Base-by-base conservation (phyloP, 306 rosid genomes). In the Prunus kanzakura region DNA sequence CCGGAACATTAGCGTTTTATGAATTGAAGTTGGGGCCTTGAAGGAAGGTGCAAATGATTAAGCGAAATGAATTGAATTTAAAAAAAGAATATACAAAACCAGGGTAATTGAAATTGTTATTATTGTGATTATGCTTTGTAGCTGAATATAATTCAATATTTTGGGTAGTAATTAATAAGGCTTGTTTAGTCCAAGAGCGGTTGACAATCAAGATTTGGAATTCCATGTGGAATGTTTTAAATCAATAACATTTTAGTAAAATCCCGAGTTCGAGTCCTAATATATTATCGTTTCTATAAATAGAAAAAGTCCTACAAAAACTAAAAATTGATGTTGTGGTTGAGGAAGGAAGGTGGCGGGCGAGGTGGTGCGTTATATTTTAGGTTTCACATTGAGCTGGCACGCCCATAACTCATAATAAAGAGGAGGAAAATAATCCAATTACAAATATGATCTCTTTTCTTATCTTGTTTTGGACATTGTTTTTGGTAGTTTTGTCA, bases 381-480 rank as follows among this genome's bases (percentile, higher is more conserved):
- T 2, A 41, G 29, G 30, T 67, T 45, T 27, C 6, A 15, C 11
- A 79, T 62, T 67, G 79, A 71, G 84, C 84, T 86, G 86, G 82
- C 86, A 76, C 35, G 51, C 14, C 19, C 69, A 49, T 49, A 19
- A 56, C 29, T 25, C 20, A 20, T 20, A 10, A 56, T 23, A 56
- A 56, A 20, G 22, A 20, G 62, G 62, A 56, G 14, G 77, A 72
- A 65, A 76, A 64, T 76, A 62, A 46, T n/a, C 14, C 6, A 38
- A 64, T 3, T 14, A 25, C 14, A 27, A 3, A 11, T 35, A 6
- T 35, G 8, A 43, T 47, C 45, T 20, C 19, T 8, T 18, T 35
- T 14, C 13, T 63, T 25, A 0, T 41, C 71, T 64, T 76, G 55
- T 70, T 81, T 25, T 54, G 61, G 50, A 11, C 27, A 14, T 75